A percentile compares a stretch with the other conserved stretches of the same genome.
These are phyloP conservation scores for Phylloporus sp. DNA, from an alignment of 1,284 basidiomycete genomes.

Conservation along the genomic window DNA sequence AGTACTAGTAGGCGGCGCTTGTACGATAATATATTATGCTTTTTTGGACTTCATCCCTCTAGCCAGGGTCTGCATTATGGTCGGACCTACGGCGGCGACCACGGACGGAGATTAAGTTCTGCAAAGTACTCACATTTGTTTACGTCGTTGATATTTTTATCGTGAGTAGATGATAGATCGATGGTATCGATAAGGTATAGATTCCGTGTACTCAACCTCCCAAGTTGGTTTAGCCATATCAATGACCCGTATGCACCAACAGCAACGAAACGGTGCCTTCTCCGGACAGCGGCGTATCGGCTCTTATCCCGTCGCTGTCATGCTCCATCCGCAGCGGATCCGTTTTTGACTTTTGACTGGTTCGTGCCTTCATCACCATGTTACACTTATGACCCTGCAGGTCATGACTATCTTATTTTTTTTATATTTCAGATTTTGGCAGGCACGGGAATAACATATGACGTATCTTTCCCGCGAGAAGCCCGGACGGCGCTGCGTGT, in stretches of 20 bases:
- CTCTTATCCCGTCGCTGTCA: neutral
- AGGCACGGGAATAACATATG: neutral
- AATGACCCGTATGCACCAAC: neutral
- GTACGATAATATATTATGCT: neutral
- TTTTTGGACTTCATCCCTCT: neutral
- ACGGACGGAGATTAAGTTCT: constrained; percentile 3
- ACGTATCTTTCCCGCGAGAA: neutral
- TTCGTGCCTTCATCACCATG: neutral
- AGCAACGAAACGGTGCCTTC: neutral
- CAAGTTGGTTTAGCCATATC: neutral
- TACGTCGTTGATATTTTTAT: neutral
- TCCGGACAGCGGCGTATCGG: neutral
- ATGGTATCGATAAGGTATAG: neutral
- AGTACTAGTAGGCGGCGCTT: neutral
- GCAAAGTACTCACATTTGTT: neutral
- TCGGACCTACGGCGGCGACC: neutral
- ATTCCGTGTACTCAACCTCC: neutral
- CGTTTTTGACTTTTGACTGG: neutral
- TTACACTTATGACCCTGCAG: neutral
- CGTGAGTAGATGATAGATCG: neutral
- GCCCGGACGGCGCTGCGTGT: neutral
- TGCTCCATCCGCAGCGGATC: neutral
- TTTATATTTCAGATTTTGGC: neutral
- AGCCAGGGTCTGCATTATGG: neutral
- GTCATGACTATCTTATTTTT: neutral